Base-by-base conservation (phyloP, 345 rosid species). In the Camelina laxa region DNA sequence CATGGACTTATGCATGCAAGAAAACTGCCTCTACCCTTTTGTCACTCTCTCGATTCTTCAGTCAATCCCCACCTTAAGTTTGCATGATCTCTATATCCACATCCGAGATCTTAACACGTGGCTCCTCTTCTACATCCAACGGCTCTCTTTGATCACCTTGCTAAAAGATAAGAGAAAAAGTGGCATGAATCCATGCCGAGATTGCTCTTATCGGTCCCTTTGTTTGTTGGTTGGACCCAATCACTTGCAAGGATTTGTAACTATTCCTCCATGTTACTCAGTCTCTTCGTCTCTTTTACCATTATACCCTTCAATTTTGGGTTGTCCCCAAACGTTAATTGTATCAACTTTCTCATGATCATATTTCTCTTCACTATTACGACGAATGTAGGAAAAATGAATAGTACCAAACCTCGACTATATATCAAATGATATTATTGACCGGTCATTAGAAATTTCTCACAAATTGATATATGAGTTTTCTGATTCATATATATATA, bases 1-100 rank as follows among this genome's bases (percentile, higher is more conserved):
- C 79, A 75, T 72, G 76, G 76, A 72, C 41, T 51, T 45, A 33
- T 73, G 70, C 65, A 73, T 75, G 74, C 49, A 68, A 60, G 69
- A 60, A 75, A 75, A 67, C 73, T 75, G 60, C 73, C 38, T 58
- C 50, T 49, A 17, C 68, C 7, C 17, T 67, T 75, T 75, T 67
- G 68, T 67, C 69, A 1, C 39, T 67, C 69, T 60, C 69, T 60
- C 61, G 42, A 17, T 19, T 57, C 38, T 66, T 48, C 78, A 38
- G 50, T 24, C 24, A 58, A 24, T 59, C 17, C 41, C 79, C 74
- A 69, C 69, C 79, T 60, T 45, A 65, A 56, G 27, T 8, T 53
- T 63, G 54, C 55, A 67, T 75, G 36, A 75, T 75, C 45, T 59
- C 47, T 59, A 50, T 51, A 67, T 68, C 45, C 20, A 74, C 13